Evolutionary conservation across 164 flowering plant species (phyloP).

Genomic region (Stephania yunnanensis): DNA sequence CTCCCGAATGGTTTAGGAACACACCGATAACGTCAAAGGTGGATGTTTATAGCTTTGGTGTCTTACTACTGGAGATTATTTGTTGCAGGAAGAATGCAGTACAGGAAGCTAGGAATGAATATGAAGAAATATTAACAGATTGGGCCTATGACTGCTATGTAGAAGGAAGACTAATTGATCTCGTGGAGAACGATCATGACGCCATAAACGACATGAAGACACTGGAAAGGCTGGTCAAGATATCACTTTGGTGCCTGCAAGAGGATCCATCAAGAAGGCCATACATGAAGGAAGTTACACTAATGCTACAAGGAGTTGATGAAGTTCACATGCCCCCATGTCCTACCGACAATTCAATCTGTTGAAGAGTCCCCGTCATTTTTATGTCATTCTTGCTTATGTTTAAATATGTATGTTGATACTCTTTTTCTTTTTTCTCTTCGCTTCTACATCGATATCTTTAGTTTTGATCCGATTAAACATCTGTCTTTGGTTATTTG

Average conservation of each 20-base stretch:
- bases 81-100: slow-evolving; percentile 8
- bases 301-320: slow-evolving; percentile 20
- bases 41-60: slow-evolving; percentile 19
- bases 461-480: too few species aligned
- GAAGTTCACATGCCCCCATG: slow-evolving; percentile 15
- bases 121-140: not conserved
- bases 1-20: slow-evolving; percentile 14
- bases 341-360: not conserved
- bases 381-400: too few species aligned
- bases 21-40: slow-evolving; percentile 5
- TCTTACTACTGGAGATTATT: slow-evolving; percentile 12
- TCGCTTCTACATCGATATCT: too few species aligned
- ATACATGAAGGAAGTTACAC: slow-evolving; percentile 17
- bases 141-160: slow-evolving; percentile 16
- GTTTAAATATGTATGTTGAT: too few species aligned
- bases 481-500: too few species aligned
- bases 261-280: slow-evolving; percentile 19
- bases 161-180: not conserved
- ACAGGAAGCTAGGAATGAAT: not conserved
- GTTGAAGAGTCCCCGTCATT: too few species aligned
- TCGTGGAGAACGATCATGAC: slow-evolving; percentile 7
- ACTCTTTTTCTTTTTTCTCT: too few species aligned
- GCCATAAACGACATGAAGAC: slow-evolving; percentile 8
- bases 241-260: slow-evolving; percentile 19
- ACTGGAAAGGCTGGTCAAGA: slow-evolving; percentile 9